Evolutionary conservation across 768 basidiomycete species (phyloP).

Genomic region (Lactifluus rugatus): DNA sequence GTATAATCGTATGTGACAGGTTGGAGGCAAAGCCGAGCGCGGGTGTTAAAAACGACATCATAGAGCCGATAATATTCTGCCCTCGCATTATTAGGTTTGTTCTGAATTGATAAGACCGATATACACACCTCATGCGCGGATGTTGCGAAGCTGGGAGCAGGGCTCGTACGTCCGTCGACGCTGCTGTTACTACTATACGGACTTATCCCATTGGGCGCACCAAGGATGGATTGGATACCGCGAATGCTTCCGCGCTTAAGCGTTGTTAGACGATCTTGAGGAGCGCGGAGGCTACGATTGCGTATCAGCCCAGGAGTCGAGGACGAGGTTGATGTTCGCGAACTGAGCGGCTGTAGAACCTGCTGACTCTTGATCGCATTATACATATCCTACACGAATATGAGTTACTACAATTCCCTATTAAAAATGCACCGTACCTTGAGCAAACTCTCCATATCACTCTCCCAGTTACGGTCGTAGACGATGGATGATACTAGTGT

Average conservation of each 20-base stretch:
- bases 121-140: constrained; percentile 67
- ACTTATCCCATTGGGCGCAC: constrained; percentile 52
- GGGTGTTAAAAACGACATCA: constrained; percentile 64
- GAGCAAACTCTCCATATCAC: constrained; percentile 75
- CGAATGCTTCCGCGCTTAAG: constrained; percentile 90
- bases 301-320: constrained; percentile 47
- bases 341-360: constrained; percentile 69
- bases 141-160: constrained; percentile 88
- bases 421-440: constrained; percentile 43
- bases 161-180: constrained; percentile 84
- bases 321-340: constrained; percentile 46
- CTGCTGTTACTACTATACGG: constrained; percentile 81
- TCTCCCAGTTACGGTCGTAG: constrained; percentile 70
- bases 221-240: constrained; percentile 73
- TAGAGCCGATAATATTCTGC: constrained; percentile 46
- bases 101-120: background rate
- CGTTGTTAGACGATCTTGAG: constrained; percentile 60
- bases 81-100: constrained; percentile 26
- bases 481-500: constrained; percentile 29
- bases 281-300: constrained; percentile 58
- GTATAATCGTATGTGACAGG: constrained; percentile 91
- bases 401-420: constrained; percentile 2
- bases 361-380: constrained; percentile 83
- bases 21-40: constrained; percentile 96
- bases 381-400: constrained; percentile 76